phyloP scores from a whole-genome alignment of 306 rosid species.

The Quercus ilex region DNA sequence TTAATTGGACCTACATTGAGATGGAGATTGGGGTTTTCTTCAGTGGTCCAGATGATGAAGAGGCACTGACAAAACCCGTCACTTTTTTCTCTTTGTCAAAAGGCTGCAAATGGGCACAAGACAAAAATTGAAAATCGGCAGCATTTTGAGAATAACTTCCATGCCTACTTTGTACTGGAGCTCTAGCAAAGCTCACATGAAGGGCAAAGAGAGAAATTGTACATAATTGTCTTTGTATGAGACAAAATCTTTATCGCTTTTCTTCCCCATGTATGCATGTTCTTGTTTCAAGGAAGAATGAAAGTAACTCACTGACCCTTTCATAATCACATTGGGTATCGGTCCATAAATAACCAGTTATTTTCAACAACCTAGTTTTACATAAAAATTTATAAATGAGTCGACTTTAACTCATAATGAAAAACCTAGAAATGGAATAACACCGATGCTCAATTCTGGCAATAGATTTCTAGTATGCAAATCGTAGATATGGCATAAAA shows the following conservation, averaged over 20 bases:
- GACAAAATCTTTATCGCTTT: conserved; percentile 30
- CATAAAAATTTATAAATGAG: too few relatives aligned
- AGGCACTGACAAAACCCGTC: conserved; percentile 10
- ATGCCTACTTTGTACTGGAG: conserved; percentile 28
- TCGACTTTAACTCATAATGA: too few relatives aligned
- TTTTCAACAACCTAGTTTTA: too few relatives aligned
- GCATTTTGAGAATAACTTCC: conserved; percentile 25
- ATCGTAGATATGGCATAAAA: too few relatives aligned
- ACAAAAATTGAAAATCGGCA: conserved; percentile 34
- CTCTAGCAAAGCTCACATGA: conserved; percentile 36
- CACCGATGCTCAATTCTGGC: too few relatives aligned
- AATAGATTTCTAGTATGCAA: too few relatives aligned
- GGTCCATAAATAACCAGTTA: too few relatives aligned
- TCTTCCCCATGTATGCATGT: conserved; percentile 19
- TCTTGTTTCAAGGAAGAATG: background rate
- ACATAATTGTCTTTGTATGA: conserved; percentile 32
- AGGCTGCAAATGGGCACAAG: conserved; percentile 28
- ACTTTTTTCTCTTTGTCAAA: conserved; percentile 22
- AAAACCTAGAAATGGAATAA: too few relatives aligned
- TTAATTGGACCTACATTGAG: conserved; percentile 12
- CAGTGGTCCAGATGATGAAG: conserved; percentile 29
- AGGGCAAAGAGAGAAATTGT: conserved; percentile 22
- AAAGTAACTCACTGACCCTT: background rate
- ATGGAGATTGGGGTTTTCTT: conserved; percentile 9
- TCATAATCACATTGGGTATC: background rate